These are phyloP conservation scores for Panellus pusillus DNA, from an alignment of 768 basidiomycete genomes.

Conservation along the genomic window DNA sequence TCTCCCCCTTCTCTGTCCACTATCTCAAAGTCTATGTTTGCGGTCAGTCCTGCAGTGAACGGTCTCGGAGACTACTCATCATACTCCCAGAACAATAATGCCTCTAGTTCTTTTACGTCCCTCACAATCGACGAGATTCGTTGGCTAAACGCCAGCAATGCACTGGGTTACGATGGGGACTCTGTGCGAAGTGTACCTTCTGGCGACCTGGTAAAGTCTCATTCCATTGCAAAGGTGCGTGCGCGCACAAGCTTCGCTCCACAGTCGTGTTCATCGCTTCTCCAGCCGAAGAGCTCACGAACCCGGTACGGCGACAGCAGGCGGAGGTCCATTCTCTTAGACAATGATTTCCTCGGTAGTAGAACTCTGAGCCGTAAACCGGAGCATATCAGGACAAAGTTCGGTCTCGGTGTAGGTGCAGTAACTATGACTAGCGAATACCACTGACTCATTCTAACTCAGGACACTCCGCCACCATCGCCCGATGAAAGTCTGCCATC, in stretches of 20 bases:
- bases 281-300: slow-evolving; percentile 19
- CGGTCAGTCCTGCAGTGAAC: slow-evolving; percentile 13
- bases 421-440: slow-evolving; percentile 8
- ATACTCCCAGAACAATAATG: slow-evolving; percentile 28
- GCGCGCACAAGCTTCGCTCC: neutral
- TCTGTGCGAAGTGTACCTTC: slow-evolving; percentile 8
- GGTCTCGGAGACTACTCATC: slow-evolving; percentile 20
- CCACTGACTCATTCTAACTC: neutral
- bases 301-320: slow-evolving; percentile 14
- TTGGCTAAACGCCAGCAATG: slow-evolving; percentile 46
- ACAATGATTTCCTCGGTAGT: slow-evolving; percentile 19
- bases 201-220: slow-evolving; percentile 18
- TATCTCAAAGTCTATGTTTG: slow-evolving; percentile 19
- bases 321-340: slow-evolving; percentile 21
- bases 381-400: slow-evolving; percentile 12
- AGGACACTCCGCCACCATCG: slow-evolving; percentile 17
- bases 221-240: slow-evolving; percentile 16
- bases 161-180: slow-evolving; percentile 15
- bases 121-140: slow-evolving; percentile 48
- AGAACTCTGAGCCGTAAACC: slow-evolving; percentile 13
- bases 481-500: slow-evolving; percentile 13
- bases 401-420: slow-evolving; percentile 17
- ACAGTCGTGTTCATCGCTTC: neutral
- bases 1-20: slow-evolving; percentile 11
- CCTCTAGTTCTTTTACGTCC: slow-evolving; percentile 30